These are phyloP conservation scores for Penicillium canescens DNA, from an alignment of 495 filamentous ascomycete species.

Conservation along the genomic window DNA sequence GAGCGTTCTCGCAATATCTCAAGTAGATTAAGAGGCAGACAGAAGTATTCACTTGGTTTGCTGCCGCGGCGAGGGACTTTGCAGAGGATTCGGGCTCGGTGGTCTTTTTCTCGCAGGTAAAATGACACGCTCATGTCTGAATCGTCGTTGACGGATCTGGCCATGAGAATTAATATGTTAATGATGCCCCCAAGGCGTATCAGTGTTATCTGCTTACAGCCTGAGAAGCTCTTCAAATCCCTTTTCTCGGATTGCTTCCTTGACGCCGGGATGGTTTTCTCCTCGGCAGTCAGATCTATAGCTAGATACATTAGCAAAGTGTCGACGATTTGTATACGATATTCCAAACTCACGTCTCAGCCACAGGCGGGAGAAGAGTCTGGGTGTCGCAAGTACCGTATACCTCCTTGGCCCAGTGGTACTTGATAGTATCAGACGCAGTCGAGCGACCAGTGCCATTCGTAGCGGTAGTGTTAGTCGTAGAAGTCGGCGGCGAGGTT, in stretches of 20 bases:
- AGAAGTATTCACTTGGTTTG: slow-evolving; percentile 44
- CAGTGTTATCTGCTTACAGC: slow-evolving; percentile 34
- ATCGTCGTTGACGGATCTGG: slow-evolving; percentile 38
- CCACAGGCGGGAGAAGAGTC: slow-evolving; percentile 38
- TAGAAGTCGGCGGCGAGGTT: slow-evolving; percentile 40
- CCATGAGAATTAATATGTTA: neutral
- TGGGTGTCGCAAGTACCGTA: slow-evolving; percentile 41
- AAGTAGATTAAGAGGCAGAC: slow-evolving; percentile 52
- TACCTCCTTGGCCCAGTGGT: slow-evolving; percentile 56
- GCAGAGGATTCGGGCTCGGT: slow-evolving; percentile 60
- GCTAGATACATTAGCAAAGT: neutral
- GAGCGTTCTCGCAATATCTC: slow-evolving; percentile 52
- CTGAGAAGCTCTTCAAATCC: slow-evolving; percentile 44
- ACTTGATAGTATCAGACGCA: slow-evolving; percentile 24
- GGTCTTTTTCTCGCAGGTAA: slow-evolving; percentile 53
- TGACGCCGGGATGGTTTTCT: slow-evolving; percentile 36
- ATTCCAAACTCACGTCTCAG: slow-evolving; percentile 39
- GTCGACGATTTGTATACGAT: neutral
- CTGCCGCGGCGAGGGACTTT: slow-evolving; percentile 36
- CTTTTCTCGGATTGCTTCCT: slow-evolving; percentile 34
- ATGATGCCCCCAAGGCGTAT: neutral
- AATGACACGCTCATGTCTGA: slow-evolving; percentile 55
- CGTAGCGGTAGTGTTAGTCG: slow-evolving; percentile 22
- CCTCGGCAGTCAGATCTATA: slow-evolving; percentile 51
- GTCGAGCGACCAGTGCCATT: slow-evolving; percentile 36